A percentile compares a stretch with the other conserved stretches of the same genome.
Evolutionary conservation across 1,139 yeast genomes (phyloP).

Genomic region (Lodderomyces orthopsilosis): DNA sequence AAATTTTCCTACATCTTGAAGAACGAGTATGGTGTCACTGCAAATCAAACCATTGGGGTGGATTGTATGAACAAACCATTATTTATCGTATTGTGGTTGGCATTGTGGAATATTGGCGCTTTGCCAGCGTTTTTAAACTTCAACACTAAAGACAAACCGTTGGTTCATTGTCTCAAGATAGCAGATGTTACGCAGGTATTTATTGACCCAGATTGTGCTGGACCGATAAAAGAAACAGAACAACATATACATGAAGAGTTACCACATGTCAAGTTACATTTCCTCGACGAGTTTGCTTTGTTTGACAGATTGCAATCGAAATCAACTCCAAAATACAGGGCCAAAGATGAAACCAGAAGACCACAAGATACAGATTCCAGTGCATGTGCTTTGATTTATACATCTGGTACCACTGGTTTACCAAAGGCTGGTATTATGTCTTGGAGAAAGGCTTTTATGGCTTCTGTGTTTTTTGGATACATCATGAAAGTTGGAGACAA

Average conservation of each 20-base stretch:
- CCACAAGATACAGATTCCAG: conserved; percentile 55
- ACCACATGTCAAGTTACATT: conserved; percentile 46
- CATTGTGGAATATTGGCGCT: conserved; percentile 91
- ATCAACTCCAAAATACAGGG: conserved; percentile 51
- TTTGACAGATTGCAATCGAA: conserved; percentile 43
- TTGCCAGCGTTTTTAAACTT: conserved; percentile 83
- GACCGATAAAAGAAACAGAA: conserved; percentile 54
- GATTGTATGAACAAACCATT: conserved; percentile 83
- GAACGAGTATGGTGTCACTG: conserved; percentile 59
- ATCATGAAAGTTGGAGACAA: conserved; percentile 57
- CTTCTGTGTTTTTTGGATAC: conserved; percentile 66
- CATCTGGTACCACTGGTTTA: conserved; percentile 93
- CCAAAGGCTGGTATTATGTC: conserved; percentile 95
- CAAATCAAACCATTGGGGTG: conserved; percentile 71
- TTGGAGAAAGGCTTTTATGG: conserved; percentile 80
- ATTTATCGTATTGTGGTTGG: conserved; percentile 76
- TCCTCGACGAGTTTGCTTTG: conserved; percentile 54
- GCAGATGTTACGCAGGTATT: conserved; percentile 66
- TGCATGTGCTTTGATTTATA: conserved; percentile 74
- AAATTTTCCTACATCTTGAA: conserved; percentile 64
- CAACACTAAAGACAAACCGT: conserved; percentile 69
- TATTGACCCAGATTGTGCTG: conserved; percentile 69
- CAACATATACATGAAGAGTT: conserved; percentile 40
- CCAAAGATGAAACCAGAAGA: conserved; percentile 55
- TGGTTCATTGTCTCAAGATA: conserved; percentile 76